Evolutionary conservation across 768 basidiomycete genomes (phyloP), one percentile per base, ranked within the genome.

Genomic region (Suillus subalutaceus): DNA sequence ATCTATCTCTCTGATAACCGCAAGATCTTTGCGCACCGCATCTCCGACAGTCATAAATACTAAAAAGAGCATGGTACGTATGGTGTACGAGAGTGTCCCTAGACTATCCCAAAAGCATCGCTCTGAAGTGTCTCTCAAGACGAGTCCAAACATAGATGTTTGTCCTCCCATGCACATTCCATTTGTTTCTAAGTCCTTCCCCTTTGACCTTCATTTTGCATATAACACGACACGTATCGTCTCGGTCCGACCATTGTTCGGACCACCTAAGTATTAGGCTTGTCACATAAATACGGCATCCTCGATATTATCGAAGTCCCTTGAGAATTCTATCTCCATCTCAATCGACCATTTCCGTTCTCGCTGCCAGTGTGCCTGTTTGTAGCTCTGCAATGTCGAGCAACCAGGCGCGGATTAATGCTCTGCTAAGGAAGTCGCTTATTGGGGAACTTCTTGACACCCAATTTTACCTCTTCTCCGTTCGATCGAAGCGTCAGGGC

Each of bases 401-500:
- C 41, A 70, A 55, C n/a, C 59, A 40, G 13, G 69, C 62, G 30
- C 64, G 64, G 13, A 50, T 59, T 7, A 44, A 63, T 38, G 44
- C 32, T 8, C 38, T 68, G n/a, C 43, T 61, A 44, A 63, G 63
- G 50, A 66, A 65, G 16, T 55, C 70, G 0, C 50, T 68, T 23
- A 23, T 50, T 15, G 71, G 70, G 15, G 56, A 57, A 7, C 69
- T 74, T 63, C 30, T 67, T 50, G 67, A 74, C 58, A 72, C 71
- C 1, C 69, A 71, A 56, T 71, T 73, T 38, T 64, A 71, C 43
- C 58, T 67, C 6, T 73, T 63, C 52, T 69, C 67, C 4, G 30
- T 70, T 62, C 71, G 72, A 35, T 65, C 71, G 46, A 60, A 57
- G 18, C 15, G 50, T 10, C 15, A 60, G 16, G 65, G 68, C 10